Base-by-base conservation (phyloP, 345 rosid species). In the Turritis glabra region DNA sequence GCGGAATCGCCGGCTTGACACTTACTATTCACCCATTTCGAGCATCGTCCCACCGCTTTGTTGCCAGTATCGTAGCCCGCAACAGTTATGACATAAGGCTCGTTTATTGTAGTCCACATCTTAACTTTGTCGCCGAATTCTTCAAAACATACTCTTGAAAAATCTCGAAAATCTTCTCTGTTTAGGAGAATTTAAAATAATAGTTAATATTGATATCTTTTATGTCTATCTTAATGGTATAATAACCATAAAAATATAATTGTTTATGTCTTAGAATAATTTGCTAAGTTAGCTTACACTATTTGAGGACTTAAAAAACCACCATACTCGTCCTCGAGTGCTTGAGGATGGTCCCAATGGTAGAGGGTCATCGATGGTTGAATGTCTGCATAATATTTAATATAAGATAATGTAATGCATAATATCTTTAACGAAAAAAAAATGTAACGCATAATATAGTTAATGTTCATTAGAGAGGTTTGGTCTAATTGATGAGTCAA, bases 341-440 rank as follows among this genome's bases (percentile, higher is more conserved):
- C 52, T 65, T 77, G 85, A 53, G 86, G 89, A 52, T 74, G 76
- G 62, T 86, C 87, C 85, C 84, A 86, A 8, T 86, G 87, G 8
- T 82, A 86, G 18, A 84, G 60, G 4, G 84, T 80, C 7, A 77
- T 46, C 12, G 80, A 72, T 33, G 87, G 89, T 15, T 78, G 46
- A n/a, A 84, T 77, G 4, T 70, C 86, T 84, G 55, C 29, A 52
- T 18, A 47, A 14, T n/a, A 37, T 14, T 46, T 58, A 21, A 41
- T 35, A 11, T 30, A 30, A 30, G 33, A 5, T n/a, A n/a, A 18
- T 57, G 0, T 17, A 7, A 46, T 12, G 12, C 43, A 38, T 38
- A 38, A 12, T 12, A 37, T 10, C 14, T 37, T 37, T 37, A 37
- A 11, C 11, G 2, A 33, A 8, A 7, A 33, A 3, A 37, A 11